Base-by-base conservation (phyloP, 2,329 filamentous ascomycete genomes). In the Xylaria multiplex region DNA sequence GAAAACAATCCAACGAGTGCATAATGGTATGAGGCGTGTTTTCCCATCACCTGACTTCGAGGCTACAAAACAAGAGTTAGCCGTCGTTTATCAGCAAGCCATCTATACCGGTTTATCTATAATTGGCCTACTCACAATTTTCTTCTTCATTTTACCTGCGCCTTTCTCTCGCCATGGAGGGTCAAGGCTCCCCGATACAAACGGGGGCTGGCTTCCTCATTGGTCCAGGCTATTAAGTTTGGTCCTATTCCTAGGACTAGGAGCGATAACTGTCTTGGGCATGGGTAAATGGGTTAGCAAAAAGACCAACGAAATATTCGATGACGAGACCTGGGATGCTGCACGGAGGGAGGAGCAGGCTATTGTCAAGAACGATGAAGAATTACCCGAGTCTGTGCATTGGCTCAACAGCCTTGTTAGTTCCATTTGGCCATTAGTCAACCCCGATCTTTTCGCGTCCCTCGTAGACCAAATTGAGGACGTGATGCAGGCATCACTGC, bases 401-500 rank as follows among this genome's bases (percentile, higher is more conserved):
- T 93, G 91, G 91, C 82, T 93, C 60, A 93, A 93, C 74, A 89
- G 86, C 4, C 76, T 93, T 0, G 74, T 93, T 7, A 81, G 85
- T 3, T 86, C 90, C 1, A 84, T 93, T 5, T 93, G 91, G 91
- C 90, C 90, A 0, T 81, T 93, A 35, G 84, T 93, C 73, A 93
- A 93, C 73, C 91, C 91, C 0, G 91, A 93, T 71, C 82, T 93
- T 1, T 93, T 93, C 71, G 83, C 86, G 1, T 88, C 86, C 40
- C 76, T 93, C 1, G 85, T 88, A 0, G 91, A 93, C 72, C 91
- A 87, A 32, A 83, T 93, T 3, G 91, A 93, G 77, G 91, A 93
- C 75, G 89, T 93, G 54, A 93, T 93, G 91, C 91, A 93, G 78
- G 90, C 91, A 2, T 91, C 88, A 8, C 79, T 93, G 19, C 90